These are phyloP conservation scores for Trichosporon sp. DNA, from an alignment of 1,284 basidiomycete species.

Conservation along the genomic window DNA sequence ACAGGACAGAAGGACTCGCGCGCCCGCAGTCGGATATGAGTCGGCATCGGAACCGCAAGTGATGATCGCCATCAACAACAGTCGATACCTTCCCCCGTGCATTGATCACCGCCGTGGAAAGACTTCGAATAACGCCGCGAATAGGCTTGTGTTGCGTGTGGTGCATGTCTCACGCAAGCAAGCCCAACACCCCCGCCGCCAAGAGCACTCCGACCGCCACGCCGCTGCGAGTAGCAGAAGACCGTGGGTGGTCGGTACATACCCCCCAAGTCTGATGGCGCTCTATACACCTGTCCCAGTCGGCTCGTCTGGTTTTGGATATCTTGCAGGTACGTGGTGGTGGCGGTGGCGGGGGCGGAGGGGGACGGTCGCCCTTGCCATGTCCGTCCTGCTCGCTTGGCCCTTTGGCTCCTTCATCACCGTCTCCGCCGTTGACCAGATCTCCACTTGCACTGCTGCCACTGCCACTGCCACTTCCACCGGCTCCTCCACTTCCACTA, in stretches of 20 bases:
- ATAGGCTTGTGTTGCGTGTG: too few relatives aligned
- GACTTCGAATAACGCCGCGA: too few relatives aligned
- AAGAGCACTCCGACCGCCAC: neutral
- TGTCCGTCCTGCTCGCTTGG: neutral
- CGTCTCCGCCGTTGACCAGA: neutral
- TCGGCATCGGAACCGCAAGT: too few relatives aligned
- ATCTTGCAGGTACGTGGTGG: neutral
- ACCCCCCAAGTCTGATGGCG: neutral
- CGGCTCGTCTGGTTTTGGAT: neutral
- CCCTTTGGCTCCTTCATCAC: neutral
- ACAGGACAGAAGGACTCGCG: too few relatives aligned
- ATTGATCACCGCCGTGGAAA: too few relatives aligned
- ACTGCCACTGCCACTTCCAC: too few relatives aligned
- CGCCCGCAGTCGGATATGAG: too few relatives aligned
- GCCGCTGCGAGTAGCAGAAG: neutral
- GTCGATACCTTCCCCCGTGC: too few relatives aligned
- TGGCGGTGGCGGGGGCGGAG: neutral
- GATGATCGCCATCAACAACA: too few relatives aligned
- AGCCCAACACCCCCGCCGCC: neutral
- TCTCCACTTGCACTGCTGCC: too few relatives aligned
- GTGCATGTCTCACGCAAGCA: too few relatives aligned
- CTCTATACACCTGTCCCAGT: neutral
- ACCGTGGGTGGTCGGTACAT: neutral
- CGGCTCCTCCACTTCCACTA: too few relatives aligned
- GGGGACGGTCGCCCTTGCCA: neutral